phyloP scores from a whole-genome alignment of 1,284 basidiomycete species.

The Inonotus hispidus region DNA sequence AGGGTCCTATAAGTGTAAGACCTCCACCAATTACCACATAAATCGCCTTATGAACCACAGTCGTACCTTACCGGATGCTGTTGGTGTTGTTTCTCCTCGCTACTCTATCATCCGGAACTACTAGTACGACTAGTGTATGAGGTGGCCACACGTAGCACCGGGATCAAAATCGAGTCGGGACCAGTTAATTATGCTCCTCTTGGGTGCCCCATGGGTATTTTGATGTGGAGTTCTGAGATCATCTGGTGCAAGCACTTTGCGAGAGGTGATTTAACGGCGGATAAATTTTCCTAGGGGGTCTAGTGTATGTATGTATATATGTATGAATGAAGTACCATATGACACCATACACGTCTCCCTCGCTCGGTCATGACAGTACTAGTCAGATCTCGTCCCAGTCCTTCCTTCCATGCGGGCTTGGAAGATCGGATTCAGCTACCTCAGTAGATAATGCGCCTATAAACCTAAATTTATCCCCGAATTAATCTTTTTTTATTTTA shows the following conservation, averaged over 20 bases:
- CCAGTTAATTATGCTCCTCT: neutral
- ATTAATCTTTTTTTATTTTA: too few species aligned
- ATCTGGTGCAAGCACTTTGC: neutral
- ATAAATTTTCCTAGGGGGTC: neutral
- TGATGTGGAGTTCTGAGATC: neutral
- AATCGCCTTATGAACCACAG: neutral
- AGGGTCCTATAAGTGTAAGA: neutral
- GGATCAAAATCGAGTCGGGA: neutral
- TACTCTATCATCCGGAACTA: too few species aligned
- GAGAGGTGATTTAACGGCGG: neutral
- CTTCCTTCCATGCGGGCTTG: neutral
- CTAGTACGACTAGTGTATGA: too few species aligned
- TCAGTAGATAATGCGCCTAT: neutral
- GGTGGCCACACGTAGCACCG: neutral
- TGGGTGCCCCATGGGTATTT: neutral
- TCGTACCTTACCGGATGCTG: neutral
- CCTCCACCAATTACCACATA: neutral
- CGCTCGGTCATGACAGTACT: neutral
- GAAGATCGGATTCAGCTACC: neutral
- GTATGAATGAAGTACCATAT: too few species aligned
- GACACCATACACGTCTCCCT: neutral
- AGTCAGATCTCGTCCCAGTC: neutral
- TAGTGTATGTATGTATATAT: too few species aligned
- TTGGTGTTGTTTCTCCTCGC: too few species aligned
- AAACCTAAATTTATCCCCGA: neutral